Evolutionary conservation across 345 rosid genomes (phyloP).

Genomic region (Ceriops zippeliana): DNA sequence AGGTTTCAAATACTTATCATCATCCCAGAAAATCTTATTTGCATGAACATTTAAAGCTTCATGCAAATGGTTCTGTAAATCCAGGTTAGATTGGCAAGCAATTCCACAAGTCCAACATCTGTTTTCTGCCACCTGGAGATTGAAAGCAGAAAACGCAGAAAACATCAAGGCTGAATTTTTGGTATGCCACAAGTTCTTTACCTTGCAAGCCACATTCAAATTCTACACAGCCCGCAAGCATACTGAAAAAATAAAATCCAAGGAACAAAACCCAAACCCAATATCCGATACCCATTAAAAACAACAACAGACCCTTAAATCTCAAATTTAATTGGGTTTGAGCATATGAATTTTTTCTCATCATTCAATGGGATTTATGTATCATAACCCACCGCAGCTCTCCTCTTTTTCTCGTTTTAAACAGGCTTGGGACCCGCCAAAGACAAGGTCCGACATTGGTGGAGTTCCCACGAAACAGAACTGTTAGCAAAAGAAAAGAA

Average conservation of each 20-base stretch:
- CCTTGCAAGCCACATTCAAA: background rate
- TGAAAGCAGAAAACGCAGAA: slow-evolving; percentile 5
- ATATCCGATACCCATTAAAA: background rate
- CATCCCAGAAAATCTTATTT: slow-evolving; percentile 40
- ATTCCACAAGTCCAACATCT: slow-evolving; percentile 68
- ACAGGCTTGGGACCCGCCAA: no score
- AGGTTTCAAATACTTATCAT: slow-evolving; percentile 71
- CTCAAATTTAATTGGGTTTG: no score
- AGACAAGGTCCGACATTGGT: no score
- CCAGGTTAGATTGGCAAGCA: slow-evolving; percentile 36
- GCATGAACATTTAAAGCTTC: slow-evolving; percentile 30
- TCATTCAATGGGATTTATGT: no score
- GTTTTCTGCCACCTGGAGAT: slow-evolving; percentile 65
- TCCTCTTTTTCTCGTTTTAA: no score
- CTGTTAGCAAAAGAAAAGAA: background rate
- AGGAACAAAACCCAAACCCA: background rate
- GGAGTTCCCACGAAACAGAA: no score
- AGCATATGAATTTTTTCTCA: no score
- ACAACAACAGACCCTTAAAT: no score
- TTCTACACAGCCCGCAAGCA: background rate
- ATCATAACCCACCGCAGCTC: no score
- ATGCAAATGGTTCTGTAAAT: slow-evolving; percentile 48
- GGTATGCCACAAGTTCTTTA: background rate
- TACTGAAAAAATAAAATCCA: background rate
- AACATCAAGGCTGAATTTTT: slow-evolving; percentile 1